A percentile compares a stretch with the other conserved stretches of the same genome.
Evolutionary conservation across 2,329 filamentous ascomycete species (phyloP).

Genomic region (Cladosporium sp.): DNA sequence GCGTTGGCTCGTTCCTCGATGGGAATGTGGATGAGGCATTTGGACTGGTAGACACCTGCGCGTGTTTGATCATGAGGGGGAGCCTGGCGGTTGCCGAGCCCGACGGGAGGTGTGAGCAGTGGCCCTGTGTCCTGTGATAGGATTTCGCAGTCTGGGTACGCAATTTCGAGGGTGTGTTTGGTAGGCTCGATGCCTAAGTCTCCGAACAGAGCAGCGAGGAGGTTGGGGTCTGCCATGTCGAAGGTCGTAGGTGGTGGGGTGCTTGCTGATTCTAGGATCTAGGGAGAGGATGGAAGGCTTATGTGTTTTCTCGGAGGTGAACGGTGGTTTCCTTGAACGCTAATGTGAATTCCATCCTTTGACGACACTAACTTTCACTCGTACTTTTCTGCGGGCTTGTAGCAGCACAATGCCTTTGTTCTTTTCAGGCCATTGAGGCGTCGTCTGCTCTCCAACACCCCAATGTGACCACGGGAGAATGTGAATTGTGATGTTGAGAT

Average conservation of each 20-base stretch:
- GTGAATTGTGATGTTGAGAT: neutral
- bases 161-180: neutral
- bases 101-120: neutral
- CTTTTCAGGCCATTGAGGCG: neutral
- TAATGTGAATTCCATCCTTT: neutral
- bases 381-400: neutral
- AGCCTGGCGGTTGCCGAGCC: neutral
- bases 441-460: neutral
- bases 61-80: slow-evolving; percentile 2
- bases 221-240: neutral
- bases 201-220: neutral
- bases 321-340: neutral
- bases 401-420: neutral
- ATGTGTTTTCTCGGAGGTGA: neutral
- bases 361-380: neutral
- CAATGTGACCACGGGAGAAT: neutral
- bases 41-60: slow-evolving; percentile 1
- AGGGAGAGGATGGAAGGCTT: neutral
- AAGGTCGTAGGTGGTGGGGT: neutral
- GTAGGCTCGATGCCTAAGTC: neutral
- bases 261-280: neutral
- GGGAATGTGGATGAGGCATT: neutral
- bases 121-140: neutral
- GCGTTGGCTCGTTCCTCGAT: neutral
- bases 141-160: neutral